Conservation (phyloP, 495 filamentous ascomycete species). For the Aspergillus sclerotioniger region DNA sequence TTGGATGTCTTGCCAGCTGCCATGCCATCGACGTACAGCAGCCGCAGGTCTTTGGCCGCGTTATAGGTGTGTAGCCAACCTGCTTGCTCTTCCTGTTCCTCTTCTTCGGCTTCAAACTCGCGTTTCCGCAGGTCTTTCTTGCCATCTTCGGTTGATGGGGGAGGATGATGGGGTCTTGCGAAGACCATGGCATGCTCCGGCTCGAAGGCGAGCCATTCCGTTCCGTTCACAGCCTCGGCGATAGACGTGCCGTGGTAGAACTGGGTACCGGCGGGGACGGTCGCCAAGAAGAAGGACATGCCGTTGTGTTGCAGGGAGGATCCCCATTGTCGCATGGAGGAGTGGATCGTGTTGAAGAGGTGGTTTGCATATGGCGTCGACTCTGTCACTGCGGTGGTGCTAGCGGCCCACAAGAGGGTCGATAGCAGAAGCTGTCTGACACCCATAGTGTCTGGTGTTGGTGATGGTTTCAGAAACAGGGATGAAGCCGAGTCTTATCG, state of each 20-base stretch:
- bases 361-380: slow-evolving; percentile 48
- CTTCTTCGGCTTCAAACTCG: slow-evolving; percentile 5
- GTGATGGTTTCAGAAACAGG: not conserved
- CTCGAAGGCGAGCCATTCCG: slow-evolving; percentile 71
- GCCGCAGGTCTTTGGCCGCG: slow-evolving; percentile 44
- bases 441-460: not conserved
- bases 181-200: slow-evolving; percentile 65
- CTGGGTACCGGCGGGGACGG: slow-evolving; percentile 55
- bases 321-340: slow-evolving; percentile 68
- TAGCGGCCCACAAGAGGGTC: slow-evolving; percentile 4
- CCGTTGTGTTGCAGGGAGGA: slow-evolving; percentile 69
- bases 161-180: slow-evolving; percentile 21
- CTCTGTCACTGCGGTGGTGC: slow-evolving; percentile 2
- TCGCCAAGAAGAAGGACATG: slow-evolving; percentile 61
- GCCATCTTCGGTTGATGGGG: slow-evolving; percentile 10
- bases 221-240: slow-evolving; percentile 40
- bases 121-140: not conserved
- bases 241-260: slow-evolving; percentile 59
- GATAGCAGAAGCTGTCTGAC: slow-evolving; percentile 4
- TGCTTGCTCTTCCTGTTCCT: slow-evolving; percentile 11
- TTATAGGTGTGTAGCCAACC: slow-evolving; percentile 57
- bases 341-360: slow-evolving; percentile 67
- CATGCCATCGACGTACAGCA: slow-evolving; percentile 62
- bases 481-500: not conserved
- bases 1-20: slow-evolving; percentile 54